A percentile compares a stretch with the other conserved stretches of the same genome.
phyloP scores from a whole-genome alignment of 768 basidiomycete species.

The Sporobolomyces pararoseus region DNA sequence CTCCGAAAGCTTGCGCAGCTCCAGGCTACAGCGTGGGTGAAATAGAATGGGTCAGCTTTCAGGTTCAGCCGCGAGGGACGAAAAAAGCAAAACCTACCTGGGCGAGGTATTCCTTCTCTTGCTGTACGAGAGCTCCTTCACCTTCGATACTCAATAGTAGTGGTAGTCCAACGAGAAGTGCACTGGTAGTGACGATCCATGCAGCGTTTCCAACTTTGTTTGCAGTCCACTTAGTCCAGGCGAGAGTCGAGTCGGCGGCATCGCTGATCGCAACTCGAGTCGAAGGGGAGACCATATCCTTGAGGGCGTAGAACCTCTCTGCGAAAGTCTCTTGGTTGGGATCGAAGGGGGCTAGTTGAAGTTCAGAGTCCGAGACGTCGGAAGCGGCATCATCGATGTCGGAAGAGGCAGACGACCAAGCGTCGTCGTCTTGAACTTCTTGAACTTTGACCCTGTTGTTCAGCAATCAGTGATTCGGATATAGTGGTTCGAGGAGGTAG shows the following conservation, averaged over 20 bases:
- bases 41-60: neutral
- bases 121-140: slow-evolving; percentile 86
- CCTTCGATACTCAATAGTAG: slow-evolving; percentile 90
- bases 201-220: slow-evolving; percentile 80
- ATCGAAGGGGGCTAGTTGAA: slow-evolving; percentile 55
- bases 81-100: slow-evolving; percentile 17
- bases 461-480: neutral
- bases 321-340: slow-evolving; percentile 63
- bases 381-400: slow-evolving; percentile 58
- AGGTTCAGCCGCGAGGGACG: neutral
- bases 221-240: slow-evolving; percentile 63
- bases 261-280: slow-evolving; percentile 73
- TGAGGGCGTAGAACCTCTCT: slow-evolving; percentile 84
- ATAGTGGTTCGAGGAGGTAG: too few relatives aligned
- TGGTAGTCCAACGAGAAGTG: slow-evolving; percentile 87
- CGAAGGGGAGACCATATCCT: slow-evolving; percentile 89
- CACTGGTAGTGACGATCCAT: slow-evolving; percentile 92
- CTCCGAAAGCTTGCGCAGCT: slow-evolving; percentile 11
- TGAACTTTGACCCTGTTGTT: slow-evolving; percentile 75
- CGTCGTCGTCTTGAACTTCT: slow-evolving; percentile 63
- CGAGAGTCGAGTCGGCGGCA: slow-evolving; percentile 60
- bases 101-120: slow-evolving; percentile 69
- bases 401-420: slow-evolving; percentile 62
- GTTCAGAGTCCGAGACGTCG: slow-evolving; percentile 62
- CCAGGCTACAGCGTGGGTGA: neutral